Conservation (phyloP, 2,329 filamentous ascomycete genomes). For the Talaromyces sp. region DNA sequence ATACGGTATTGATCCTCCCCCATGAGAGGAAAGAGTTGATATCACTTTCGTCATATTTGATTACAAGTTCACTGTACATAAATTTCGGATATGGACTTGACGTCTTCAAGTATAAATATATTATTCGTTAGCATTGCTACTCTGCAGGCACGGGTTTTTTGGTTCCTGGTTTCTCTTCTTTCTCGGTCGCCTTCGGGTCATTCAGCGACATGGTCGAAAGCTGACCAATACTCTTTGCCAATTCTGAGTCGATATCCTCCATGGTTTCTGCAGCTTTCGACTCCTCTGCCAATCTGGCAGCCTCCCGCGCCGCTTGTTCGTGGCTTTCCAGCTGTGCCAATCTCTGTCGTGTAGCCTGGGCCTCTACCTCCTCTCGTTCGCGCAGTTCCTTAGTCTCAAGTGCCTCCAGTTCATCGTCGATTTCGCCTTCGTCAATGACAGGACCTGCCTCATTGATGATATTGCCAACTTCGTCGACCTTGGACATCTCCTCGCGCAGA, state of each 20-base stretch:
- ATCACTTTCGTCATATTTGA: neutral
- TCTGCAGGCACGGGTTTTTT: slow-evolving; percentile 12
- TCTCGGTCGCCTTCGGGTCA: neutral
- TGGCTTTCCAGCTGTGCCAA: slow-evolving; percentile 49
- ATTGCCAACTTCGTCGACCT: slow-evolving; percentile 75
- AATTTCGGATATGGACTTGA: neutral
- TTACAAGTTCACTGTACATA: neutral
- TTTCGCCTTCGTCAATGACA: slow-evolving; percentile 71
- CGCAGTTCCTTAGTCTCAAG: slow-evolving; percentile 61
- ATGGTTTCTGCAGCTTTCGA: slow-evolving; percentile 23
- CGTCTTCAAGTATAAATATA: neutral
- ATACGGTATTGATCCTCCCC: neutral
- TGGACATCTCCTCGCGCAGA: slow-evolving; percentile 73
- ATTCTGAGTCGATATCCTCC: slow-evolving; percentile 13
- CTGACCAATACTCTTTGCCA: slow-evolving; percentile 39
- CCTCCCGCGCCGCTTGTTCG: slow-evolving; percentile 42
- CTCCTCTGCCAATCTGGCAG: slow-evolving; percentile 26
- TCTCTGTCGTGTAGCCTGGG: slow-evolving; percentile 46
- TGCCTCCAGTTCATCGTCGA: slow-evolving; percentile 81
- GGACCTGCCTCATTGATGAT: slow-evolving; percentile 65
- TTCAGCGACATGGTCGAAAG: slow-evolving; percentile 41
- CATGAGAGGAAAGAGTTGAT: neutral
- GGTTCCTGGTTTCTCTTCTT: neutral
- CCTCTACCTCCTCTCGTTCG: slow-evolving; percentile 49
- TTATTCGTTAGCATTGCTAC: slow-evolving; percentile 3